phyloP scores from a whole-genome alignment of 495 filamentous ascomycete species.

The Hypoxylon fuscum region DNA sequence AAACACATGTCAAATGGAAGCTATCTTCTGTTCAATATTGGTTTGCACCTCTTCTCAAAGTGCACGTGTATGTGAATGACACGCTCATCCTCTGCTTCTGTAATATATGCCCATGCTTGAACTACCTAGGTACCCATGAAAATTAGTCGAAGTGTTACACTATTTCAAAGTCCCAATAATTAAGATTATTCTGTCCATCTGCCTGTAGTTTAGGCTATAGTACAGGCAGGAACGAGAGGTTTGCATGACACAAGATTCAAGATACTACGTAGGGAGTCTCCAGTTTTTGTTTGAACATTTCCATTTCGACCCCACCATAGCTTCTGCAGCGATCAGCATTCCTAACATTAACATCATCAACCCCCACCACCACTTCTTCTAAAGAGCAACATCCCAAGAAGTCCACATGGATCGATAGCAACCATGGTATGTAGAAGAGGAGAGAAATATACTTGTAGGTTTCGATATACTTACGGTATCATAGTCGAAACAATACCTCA shows the following conservation, averaged over 20 bases:
- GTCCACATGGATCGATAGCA: conserved; percentile 26
- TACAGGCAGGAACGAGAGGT: too few species aligned
- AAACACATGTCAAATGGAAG: conserved; percentile 8
- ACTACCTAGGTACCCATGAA: too few species aligned
- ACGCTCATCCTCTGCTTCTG: too few species aligned
- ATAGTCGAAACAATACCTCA: conserved; percentile 98
- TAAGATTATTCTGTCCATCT: too few species aligned
- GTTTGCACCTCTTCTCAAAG: too few species aligned
- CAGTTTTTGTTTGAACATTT: neutral
- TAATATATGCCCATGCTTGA: too few species aligned
- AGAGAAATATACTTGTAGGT: neutral
- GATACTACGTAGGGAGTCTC: conserved; percentile 3
- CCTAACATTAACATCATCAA: conserved; percentile 21
- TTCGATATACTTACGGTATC: conserved; percentile 2
- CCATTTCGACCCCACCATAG: conserved; percentile 21
- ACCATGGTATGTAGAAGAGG: conserved; percentile 27
- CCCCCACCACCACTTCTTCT: conserved; percentile 22
- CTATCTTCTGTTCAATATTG: too few species aligned
- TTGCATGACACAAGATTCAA: too few species aligned
- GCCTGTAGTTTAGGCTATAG: too few species aligned
- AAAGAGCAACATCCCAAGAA: conserved; percentile 11
- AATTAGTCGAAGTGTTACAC: too few species aligned
- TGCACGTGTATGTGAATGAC: too few species aligned
- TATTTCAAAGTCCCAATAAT: too few species aligned
- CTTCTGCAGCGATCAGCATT: conserved; percentile 6